Conservation (phyloP, 768 basidiomycete genomes). For the Phaeolepiota aurea region DNA sequence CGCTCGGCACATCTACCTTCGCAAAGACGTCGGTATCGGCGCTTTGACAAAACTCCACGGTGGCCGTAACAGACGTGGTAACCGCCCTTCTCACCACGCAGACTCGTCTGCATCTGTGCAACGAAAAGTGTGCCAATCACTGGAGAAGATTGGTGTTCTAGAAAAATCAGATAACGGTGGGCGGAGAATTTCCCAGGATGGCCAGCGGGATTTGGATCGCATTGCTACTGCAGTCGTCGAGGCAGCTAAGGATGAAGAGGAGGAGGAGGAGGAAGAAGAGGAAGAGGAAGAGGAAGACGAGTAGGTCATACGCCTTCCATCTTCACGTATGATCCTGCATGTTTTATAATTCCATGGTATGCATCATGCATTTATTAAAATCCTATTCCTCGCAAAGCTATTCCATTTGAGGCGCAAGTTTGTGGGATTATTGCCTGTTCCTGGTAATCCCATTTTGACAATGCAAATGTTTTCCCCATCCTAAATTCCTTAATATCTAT, state of each 20-base stretch:
- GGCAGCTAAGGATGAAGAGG: slow-evolving; percentile 63
- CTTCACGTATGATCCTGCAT: slow-evolving; percentile 27
- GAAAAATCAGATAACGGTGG: slow-evolving; percentile 93
- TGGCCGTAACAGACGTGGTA: slow-evolving; percentile 90
- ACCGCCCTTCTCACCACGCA: slow-evolving; percentile 93
- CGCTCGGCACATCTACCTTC: slow-evolving; percentile 99
- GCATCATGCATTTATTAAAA: slow-evolving; percentile 32
- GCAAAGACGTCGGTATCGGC: slow-evolving; percentile 93
- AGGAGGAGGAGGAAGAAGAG: slow-evolving; percentile 68
- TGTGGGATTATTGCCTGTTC: too few species aligned
- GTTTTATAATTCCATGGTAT: slow-evolving; percentile 29
- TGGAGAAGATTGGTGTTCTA: slow-evolving; percentile 98
- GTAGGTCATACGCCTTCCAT: slow-evolving; percentile 33
- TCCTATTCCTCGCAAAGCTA: slow-evolving; percentile 8
- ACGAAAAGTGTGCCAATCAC: slow-evolving; percentile 91
- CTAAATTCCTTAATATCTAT: too few species aligned
- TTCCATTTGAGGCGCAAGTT: too few species aligned
- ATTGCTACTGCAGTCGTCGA: slow-evolving; percentile 88
- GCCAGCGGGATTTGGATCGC: slow-evolving; percentile 90
- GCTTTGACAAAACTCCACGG: slow-evolving; percentile 95
- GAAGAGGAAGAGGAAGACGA: slow-evolving; percentile 58
- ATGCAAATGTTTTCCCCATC: too few species aligned
- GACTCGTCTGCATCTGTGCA: slow-evolving; percentile 83
- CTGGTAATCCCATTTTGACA: too few species aligned
- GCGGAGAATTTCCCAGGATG: slow-evolving; percentile 93